These are phyloP conservation scores for Solanum ossicruentum DNA, from an alignment of 257 asterid species.

Conservation along the genomic window DNA sequence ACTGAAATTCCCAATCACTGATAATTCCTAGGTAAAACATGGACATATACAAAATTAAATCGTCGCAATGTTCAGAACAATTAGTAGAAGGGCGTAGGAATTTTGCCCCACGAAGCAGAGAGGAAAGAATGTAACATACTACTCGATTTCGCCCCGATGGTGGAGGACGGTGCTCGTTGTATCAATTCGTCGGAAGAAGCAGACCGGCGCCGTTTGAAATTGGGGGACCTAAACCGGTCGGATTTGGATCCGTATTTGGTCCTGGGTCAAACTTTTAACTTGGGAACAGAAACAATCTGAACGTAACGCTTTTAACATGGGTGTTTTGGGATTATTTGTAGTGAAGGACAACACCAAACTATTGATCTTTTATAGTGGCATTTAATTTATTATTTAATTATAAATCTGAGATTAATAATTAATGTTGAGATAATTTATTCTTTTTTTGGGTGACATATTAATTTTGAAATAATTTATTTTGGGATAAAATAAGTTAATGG, in stretches of 20 bases:
- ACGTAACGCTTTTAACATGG: no score
- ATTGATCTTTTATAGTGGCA: no score
- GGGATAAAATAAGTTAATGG: no score
- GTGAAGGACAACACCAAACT: no score
- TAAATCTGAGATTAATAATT: no score
- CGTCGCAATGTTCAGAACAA: not conserved
- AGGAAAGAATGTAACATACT: not conserved
- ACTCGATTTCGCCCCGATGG: not conserved
- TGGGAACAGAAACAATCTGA: not conserved
- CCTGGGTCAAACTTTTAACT: not conserved
- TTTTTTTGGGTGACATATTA: no score
- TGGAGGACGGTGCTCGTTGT: not conserved
- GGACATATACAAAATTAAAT: not conserved
- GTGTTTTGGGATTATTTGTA: no score
- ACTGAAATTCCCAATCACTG: not conserved
- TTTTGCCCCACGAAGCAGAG: not conserved
- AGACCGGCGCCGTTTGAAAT: not conserved
- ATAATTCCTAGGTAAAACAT: not conserved
- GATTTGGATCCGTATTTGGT: not conserved
- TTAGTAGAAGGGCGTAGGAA: not conserved
- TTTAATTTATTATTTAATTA: no score
- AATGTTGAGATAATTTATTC: no score
- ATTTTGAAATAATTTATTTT: no score
- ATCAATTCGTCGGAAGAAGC: not conserved
- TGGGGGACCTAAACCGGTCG: not conserved